Evolutionary conservation across 257 asterid genomes (phyloP).

Genomic region (Parsonsia alboflavescens): DNA sequence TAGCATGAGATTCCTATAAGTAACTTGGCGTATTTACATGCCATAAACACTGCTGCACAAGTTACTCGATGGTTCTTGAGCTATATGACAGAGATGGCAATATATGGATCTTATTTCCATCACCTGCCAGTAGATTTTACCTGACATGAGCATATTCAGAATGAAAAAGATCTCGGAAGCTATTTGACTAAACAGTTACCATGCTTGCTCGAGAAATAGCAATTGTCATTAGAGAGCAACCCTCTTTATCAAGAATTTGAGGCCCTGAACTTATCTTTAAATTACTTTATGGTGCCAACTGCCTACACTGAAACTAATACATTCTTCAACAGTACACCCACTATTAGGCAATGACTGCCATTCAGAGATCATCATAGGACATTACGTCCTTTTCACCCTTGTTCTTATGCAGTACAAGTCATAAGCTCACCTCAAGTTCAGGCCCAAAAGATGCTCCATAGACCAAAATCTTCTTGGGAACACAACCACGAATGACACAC

Average conservation of each 20-base stretch:
- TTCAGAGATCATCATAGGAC: neutral
- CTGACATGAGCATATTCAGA: neutral
- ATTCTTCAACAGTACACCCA: neutral
- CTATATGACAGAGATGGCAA: neutral
- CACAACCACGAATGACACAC: constrained; percentile 99
- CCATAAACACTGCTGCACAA: neutral
- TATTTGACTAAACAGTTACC: neutral
- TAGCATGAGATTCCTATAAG: neutral
- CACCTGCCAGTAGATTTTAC: neutral
- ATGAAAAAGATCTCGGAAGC: neutral
- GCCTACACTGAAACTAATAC: neutral
- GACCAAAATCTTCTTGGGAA: constrained; percentile 96
- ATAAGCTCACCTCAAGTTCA: constrained; percentile 73
- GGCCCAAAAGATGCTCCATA: constrained; percentile 96
- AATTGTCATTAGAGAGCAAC: neutral
- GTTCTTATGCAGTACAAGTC: neutral
- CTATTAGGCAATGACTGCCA: neutral
- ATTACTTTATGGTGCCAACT: neutral
- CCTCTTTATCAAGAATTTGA: neutral
- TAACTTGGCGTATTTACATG: neutral
- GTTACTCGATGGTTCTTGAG: neutral
- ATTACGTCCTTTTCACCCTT: neutral
- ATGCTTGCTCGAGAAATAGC: neutral
- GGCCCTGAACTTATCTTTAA: neutral
- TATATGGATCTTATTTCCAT: neutral